Base-by-base conservation (phyloP, 179 eudicot species). In the Monotropa hypopitys region DNA sequence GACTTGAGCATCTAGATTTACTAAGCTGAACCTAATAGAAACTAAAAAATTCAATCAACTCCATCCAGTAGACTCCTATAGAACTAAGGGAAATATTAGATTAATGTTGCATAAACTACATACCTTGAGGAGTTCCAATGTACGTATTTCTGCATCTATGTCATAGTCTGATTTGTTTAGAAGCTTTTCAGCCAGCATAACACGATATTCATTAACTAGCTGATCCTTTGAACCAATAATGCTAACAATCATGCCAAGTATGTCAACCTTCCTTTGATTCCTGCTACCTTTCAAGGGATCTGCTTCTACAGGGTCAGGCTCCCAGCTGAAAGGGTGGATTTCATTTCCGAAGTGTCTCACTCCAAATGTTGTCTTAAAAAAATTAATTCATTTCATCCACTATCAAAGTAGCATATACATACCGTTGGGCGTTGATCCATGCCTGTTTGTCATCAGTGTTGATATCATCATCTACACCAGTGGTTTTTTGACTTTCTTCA, bases 261-360 rank as follows among this genome's bases (percentile, higher is more conserved):
- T 84, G 80, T 95, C 97, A 73, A 95, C 93, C 83, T 91, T 95
- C 83, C 98, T 88, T 73, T 90, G 81, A 76, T 78, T 81, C 80
- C 92, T 86, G 81, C 94, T 85, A 63, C 91, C 88, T 76, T 90
- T 93, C 35, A 82, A 74, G 77, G 99, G 91, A 73, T 95, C 99
- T 26, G 96, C 99, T 82, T 95, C 97, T 76, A 91, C 97, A 72
- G 99, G 99, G 81, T 95, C 99, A 81, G 99, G 99, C 85, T 95
- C 96, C 99, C 99, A 95, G 59, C 99, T 95, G 86, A 73, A 79
- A 26, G 47, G 57, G 57, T 70, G 80, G 21, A 82, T 9, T 76
- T 53, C 30, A 74, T 18, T 42, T 54, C 70, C n/a, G 15, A 18
- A 45, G 32, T 42, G 30, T 72, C 74, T 57, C 73, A 82, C 26